Base-by-base conservation (phyloP, 257 asterid genomes). In the Perilla frutescens region DNA sequence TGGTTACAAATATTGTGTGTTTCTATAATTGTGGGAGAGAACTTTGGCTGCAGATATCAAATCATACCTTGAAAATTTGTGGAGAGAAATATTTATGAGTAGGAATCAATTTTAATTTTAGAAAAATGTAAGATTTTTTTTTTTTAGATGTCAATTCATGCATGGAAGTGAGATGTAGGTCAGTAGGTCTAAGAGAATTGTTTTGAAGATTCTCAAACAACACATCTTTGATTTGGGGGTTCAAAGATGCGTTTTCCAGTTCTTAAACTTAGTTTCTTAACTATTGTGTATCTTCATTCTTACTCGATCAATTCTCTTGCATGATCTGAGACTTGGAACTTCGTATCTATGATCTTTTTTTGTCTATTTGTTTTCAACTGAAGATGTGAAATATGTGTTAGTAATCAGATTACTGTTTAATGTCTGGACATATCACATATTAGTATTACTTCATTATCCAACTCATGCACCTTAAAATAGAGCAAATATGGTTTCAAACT, bases 331-430 rank as follows among this genome's bases (percentile, higher is more conserved):
- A 47, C 12, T 54, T 56, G 65, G 60, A 36, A 37, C 40, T 12
- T 64, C 39, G 8, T 66, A 48, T 57, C 2, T 57, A 39, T 70
- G 62, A 36, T 59, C 63, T 8, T 59, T 59, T 57, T 14, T 71
- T 45, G 7, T 56, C 55, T 9, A 4, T 40, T 48, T 32, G 10
- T 26, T 54, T 41, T 43, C 54, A 37, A 32, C 53, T 40, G 44
- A 36, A 20, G 44, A 58, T 37, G 47, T 32, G 57, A 37, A 71
- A 53, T 54, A 15, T 60, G 26, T 51, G 15, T 48, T 44, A 15
- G 34, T n/a, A 49, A n/a, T 49, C 56, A 50, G 4, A 9, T 43
- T 53, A 26, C 44, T 8, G 39, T 49, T 61, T 15, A 53, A 34
- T 14, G 31, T 36, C 40, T 76, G 20, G 51, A 29, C 4, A 10